Evolutionary conservation across 768 basidiomycete genomes (phyloP).

Genomic region (Cystofilobasidium capitatum): DNA sequence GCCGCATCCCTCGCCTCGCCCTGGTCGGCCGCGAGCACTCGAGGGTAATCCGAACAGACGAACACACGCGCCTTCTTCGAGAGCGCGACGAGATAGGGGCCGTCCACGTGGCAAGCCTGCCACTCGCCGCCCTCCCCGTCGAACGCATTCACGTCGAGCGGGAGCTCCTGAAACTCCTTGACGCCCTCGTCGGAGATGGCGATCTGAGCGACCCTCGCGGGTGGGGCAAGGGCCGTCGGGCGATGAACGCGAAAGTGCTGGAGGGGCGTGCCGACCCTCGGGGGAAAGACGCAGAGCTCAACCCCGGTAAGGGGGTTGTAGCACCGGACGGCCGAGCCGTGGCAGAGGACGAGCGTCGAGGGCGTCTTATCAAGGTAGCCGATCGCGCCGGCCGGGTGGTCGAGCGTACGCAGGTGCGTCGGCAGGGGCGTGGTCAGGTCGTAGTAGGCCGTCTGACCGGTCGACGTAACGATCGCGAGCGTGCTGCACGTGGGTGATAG

Average conservation of each 20-base stretch:
- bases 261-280: neutral
- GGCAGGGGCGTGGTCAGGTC: neutral
- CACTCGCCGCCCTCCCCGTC: slow-evolving; percentile 10
- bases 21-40: neutral
- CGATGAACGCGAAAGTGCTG: neutral
- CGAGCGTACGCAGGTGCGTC: slow-evolving; percentile 4
- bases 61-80: neutral
- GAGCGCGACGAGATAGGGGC: slow-evolving; percentile 1
- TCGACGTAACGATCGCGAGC: slow-evolving; percentile 5
- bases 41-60: neutral
- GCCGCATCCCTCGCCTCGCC: neutral
- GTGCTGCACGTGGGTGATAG: neutral
- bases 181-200: neutral
- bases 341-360: slow-evolving; percentile 12
- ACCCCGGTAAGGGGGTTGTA: neutral
- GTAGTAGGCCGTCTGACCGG: slow-evolving; percentile 3
- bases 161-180: neutral
- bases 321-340: neutral
- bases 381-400: slow-evolving; percentile 3
- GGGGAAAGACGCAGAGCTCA: neutral
- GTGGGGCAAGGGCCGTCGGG: neutral
- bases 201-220: neutral
- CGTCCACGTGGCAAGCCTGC: slow-evolving; percentile 9
- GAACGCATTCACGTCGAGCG: neutral
- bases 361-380: slow-evolving; percentile 10